phyloP scores from a whole-genome alignment of 805 yeast genomes.

The Saccharomycopsis javanensis region DNA sequence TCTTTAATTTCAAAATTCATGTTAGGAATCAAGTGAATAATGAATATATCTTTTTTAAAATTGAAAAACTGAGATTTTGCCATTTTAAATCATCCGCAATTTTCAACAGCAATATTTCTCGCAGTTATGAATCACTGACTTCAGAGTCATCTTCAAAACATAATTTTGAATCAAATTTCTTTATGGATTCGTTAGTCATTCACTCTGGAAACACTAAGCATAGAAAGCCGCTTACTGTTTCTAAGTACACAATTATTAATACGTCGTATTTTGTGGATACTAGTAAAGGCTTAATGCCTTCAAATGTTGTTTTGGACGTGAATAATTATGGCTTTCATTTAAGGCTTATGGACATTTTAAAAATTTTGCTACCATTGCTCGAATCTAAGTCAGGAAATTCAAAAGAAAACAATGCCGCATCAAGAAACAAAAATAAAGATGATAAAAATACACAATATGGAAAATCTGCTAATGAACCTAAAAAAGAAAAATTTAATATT shows the following conservation, averaged over 20 bases:
- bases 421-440: too few species aligned
- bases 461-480: not conserved
- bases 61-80: constrained; percentile 3
- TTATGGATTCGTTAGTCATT: not conserved
- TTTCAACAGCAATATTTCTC: not conserved
- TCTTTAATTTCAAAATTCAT: constrained; percentile 17
- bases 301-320: not conserved
- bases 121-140: not conserved
- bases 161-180: not conserved
- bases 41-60: not conserved
- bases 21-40: not conserved
- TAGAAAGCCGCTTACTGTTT: not conserved
- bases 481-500: not conserved
- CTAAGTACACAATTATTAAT: not conserved
- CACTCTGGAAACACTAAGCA: not conserved
- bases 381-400: not conserved
- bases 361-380: not conserved
- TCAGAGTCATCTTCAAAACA: not conserved
- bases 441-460: too few species aligned
- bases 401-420: not conserved
- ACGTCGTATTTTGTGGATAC: not conserved
- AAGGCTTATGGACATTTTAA: not conserved
- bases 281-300: not conserved
- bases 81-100: not conserved
- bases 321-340: not conserved